These are phyloP conservation scores for Melaleuca quinquenervia DNA, from an alignment of 345 rosid species.

Conservation along the genomic window DNA sequence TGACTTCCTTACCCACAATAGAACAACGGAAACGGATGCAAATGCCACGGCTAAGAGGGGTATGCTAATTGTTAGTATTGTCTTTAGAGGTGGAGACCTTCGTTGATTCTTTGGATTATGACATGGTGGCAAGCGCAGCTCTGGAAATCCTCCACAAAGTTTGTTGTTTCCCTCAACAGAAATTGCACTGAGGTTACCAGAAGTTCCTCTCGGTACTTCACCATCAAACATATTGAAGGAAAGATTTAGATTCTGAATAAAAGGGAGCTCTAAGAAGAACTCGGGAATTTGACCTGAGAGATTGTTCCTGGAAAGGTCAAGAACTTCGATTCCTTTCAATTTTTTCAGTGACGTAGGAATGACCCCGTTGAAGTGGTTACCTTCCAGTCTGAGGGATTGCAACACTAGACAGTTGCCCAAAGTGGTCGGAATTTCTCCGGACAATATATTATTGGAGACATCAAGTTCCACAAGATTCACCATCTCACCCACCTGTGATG, in stretches of 20 bases:
- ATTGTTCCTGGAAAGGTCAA: not conserved
- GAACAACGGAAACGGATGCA: not conserved
- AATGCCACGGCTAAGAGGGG: not conserved
- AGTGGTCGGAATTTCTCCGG: not conserved
- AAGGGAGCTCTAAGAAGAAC: not conserved
- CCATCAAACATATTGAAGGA: conserved; percentile 7
- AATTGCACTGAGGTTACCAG: not conserved
- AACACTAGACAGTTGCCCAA: not conserved
- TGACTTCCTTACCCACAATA: not conserved
- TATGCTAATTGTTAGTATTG: not conserved
- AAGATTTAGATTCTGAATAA: not conserved
- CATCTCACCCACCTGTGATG: not conserved
- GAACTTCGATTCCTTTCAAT: not conserved
- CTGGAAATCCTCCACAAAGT: conserved; percentile 5
- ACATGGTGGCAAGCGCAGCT: not conserved
- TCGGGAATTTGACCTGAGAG: not conserved
- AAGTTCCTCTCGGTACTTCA: not conserved
- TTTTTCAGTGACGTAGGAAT: not conserved
- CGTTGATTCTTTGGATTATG: not conserved
- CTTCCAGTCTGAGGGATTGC: not conserved
- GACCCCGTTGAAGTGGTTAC: not conserved
- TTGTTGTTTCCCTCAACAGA: not conserved
- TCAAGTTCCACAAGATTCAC: not conserved
- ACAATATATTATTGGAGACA: not conserved
- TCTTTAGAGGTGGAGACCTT: not conserved